These are phyloP conservation scores for Draba incana DNA, from an alignment of 345 rosid species.

Conservation along the genomic window DNA sequence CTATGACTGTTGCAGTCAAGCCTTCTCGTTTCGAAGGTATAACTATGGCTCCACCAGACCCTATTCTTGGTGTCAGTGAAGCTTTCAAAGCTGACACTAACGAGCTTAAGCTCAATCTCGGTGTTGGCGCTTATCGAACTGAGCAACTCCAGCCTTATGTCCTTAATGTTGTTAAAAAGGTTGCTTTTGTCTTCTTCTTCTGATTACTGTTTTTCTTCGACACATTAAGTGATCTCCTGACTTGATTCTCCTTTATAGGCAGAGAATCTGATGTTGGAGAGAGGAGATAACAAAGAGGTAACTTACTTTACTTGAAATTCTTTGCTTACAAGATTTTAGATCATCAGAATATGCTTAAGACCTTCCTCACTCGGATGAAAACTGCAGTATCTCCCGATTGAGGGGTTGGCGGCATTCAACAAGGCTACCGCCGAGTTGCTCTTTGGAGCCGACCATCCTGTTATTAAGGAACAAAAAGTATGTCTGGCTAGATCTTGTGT, in stretches of 20 bases:
- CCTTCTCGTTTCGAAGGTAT: constrained; percentile 85
- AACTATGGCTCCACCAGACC: constrained; percentile 97
- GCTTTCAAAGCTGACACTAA: constrained; percentile 84
- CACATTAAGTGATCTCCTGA: neutral
- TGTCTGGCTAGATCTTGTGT: constrained; percentile 42
- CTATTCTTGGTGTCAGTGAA: constrained; percentile 95
- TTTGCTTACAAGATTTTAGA: too few relatives aligned
- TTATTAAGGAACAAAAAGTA: constrained; percentile 75
- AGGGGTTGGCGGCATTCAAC: constrained; percentile 94
- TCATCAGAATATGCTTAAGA: neutral
- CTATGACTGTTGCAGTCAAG: constrained; percentile 65
- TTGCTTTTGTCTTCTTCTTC: constrained; percentile 7
- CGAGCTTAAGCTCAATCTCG: constrained; percentile 94
- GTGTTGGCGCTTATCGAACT: constrained; percentile 95
- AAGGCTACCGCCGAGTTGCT: constrained; percentile 90
- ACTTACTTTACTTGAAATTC: constrained; percentile 8
- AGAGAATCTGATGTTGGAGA: constrained; percentile 86
- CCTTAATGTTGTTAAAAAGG: constrained; percentile 95
- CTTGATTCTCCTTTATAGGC: constrained; percentile 54
- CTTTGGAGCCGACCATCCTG: constrained; percentile 77
- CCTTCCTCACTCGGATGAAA: constrained; percentile 17
- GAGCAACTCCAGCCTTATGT: constrained; percentile 96
- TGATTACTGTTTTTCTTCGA: neutral
- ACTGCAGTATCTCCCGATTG: constrained; percentile 96
- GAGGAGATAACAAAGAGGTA: constrained; percentile 97